Evolutionary conservation across 1,284 basidiomycete genomes (phyloP), one percentile per base, ranked within the genome.

Genomic region (Boletus semigastroideus): DNA sequence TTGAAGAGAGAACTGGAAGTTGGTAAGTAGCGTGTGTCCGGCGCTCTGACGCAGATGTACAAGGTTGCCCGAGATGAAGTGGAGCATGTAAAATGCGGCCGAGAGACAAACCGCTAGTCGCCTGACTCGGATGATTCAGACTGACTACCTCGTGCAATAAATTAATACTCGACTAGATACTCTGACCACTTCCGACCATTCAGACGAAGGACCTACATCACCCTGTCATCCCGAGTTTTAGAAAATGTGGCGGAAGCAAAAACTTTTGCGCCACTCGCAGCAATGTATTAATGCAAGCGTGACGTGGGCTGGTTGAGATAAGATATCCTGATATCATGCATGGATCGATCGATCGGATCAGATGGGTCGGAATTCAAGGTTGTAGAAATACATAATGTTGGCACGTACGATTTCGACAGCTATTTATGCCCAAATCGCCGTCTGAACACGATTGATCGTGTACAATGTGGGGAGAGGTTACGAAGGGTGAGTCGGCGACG

Each of bases 171-270:
- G 34, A 25, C 40, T 9, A 7, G 9, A 11, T 16, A 13, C 40
- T 59, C 13, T 16, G n/a, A 16, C 37, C 12, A 20, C 34, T 36
- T 19, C 13, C 34, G 40, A 37, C 48, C 39, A 17, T 43, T 46
- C 56, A 53, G 42, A 49, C 37, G 28, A 20, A 48, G 62, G 62
- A 66, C 65, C 63, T 46, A 60, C 1, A 57, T 47, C 63, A 64
- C 65, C 64, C 49, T 5, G 42, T 49, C 41, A 64, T 64, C 17
- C 25, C 42, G 27, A 34, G 49, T 28, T 50, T 55, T 60, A 46
- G 48, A 55, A 42, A 34, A 43, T 33, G 36, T 25, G 46, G 13
- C 12, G 9, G 5, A 37, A 12, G 36, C 11, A 37, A 19, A 37
- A n/a, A 16, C 2, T 12, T 4, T 12, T 37, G 25, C 34, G 39